phyloP scores from a whole-genome alignment of 345 rosid species.

The Erucastrum elatum region DNA sequence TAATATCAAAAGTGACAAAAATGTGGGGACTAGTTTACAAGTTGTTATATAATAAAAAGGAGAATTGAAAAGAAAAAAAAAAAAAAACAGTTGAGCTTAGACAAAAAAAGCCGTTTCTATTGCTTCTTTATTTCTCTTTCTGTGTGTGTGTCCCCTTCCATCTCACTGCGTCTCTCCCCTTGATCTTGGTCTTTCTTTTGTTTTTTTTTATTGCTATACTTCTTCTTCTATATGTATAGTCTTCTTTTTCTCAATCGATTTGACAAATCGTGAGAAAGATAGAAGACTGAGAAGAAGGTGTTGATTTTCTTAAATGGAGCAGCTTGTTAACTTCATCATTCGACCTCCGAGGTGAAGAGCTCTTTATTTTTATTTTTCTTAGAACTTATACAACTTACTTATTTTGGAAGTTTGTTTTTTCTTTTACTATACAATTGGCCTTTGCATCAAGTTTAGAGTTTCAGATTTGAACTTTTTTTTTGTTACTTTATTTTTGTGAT shows the following conservation, averaged over 20 bases:
- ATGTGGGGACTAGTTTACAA: constrained; percentile 28
- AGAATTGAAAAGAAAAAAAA: background rate
- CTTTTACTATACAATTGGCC: constrained; percentile 4
- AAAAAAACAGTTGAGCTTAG: constrained; percentile 3
- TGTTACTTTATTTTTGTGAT: background rate
- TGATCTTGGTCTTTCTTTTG: constrained; percentile 18
- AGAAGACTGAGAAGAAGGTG: constrained; percentile 14
- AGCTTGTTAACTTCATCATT: constrained; percentile 84
- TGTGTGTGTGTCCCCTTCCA: background rate
- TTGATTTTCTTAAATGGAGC: constrained; percentile 36
- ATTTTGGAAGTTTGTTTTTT: background rate
- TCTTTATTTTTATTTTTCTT: constrained; percentile 1
- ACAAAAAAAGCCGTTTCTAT: constrained; percentile 38
- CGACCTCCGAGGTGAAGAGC: constrained; percentile 83
- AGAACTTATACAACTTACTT: background rate
- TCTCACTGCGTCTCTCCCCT: constrained; percentile 20
- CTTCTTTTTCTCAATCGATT: background rate
- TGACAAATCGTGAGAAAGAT: background rate
- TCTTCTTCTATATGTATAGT: background rate
- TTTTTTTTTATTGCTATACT: too few relatives aligned
- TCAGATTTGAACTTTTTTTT: constrained; percentile 17
- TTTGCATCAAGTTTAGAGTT: background rate
- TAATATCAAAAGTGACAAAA: constrained; percentile 28
- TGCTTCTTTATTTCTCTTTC: constrained; percentile 1
- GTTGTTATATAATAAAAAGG: background rate